phyloP scores from a whole-genome alignment of 805 yeast genomes.

The Starmerella bacillaris region DNA sequence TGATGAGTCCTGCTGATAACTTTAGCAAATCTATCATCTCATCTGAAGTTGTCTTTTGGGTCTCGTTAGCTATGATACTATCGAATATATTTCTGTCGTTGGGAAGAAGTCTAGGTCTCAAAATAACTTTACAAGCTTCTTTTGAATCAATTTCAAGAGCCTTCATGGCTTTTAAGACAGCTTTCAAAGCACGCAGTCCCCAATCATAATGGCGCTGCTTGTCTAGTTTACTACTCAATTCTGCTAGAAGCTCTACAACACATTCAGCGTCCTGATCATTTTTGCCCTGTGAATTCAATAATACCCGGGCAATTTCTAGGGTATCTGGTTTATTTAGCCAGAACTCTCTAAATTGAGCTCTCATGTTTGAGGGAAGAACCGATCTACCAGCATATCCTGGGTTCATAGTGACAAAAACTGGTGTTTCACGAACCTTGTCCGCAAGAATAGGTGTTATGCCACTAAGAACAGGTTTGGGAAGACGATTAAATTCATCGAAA shows the following conservation, averaged over 20 bases:
- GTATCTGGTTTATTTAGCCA: constrained; percentile 60
- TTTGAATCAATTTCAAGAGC: constrained; percentile 28
- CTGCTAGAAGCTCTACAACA: constrained; percentile 38
- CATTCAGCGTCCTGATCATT: constrained; percentile 30
- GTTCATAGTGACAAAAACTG: constrained; percentile 78
- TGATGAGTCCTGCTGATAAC: constrained; percentile 60
- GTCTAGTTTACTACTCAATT: constrained; percentile 29
- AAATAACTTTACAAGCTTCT: constrained; percentile 37
- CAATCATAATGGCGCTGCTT: constrained; percentile 70
- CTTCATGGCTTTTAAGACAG: constrained; percentile 45
- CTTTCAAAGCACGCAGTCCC: constrained; percentile 68
- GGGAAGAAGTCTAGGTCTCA: constrained; percentile 47
- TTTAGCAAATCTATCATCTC: constrained; percentile 30
- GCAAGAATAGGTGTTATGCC: constrained; percentile 73
- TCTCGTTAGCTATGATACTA: background rate
- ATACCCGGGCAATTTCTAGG: constrained; percentile 45
- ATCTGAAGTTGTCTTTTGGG: background rate
- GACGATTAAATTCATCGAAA: constrained; percentile 83
- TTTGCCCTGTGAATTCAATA: constrained; percentile 52
- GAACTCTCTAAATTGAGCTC: constrained; percentile 57
- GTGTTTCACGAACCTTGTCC: constrained; percentile 31
- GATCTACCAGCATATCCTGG: constrained; percentile 78
- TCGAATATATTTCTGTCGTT: constrained; percentile 29
- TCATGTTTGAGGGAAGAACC: constrained; percentile 67
- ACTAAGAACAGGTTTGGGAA: constrained; percentile 52